Evolutionary conservation across 306 rosid genomes (phyloP), one percentile per base, ranked within the genome.

Genomic region (Adenanthera pavonina): DNA sequence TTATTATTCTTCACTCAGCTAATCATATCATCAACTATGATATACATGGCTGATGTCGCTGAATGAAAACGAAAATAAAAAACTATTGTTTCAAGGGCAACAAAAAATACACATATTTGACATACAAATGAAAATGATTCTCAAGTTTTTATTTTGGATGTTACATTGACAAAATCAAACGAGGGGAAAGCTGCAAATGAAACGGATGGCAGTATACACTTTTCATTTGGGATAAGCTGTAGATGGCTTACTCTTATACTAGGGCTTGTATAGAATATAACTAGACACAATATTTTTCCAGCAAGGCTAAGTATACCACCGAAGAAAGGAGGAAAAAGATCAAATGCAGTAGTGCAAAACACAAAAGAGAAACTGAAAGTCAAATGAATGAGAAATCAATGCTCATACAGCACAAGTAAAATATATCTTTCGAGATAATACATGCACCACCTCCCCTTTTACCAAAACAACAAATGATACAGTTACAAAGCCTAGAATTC

Each of bases 321-420:
- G 3, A 25, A 30, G 7, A 25, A 61, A 76, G 48, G 30, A 73
- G 25, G 40, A 41, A 4, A 65, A 52, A 59, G n/a, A 65, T 66
- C 14, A 53, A 70, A 54, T 14, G 43, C 4, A 14, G 1, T 8
- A 53, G 53, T 40, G 77, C 81, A 60, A 69, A 49, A 64, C 71
- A 20, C 51, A 71, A 70, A 67, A 20, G 38, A 61, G 35, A 20
- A 64, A 44, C 41, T 53, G 78, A 34, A 48, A 72, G 60, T 48
- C 7, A 61, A 15, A 48, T 61, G 80, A 38, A 61, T 33, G 17
- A 73, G 53, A 75, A 79, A 52, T 40, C 44, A 83, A 83, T 14
- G 84, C 86, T 80, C 80, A 81, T 80, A 25, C 72, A 25, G 81
- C 64, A 79, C 54, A 79, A 84, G 86, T 78, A 86, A 85, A 78